Percentiles rank a stretch among this genome's conserved stretches.
phyloP scores from a whole-genome alignment of 139 green algal species.

The Auxenochlorella pyrenoidosa region DNA sequence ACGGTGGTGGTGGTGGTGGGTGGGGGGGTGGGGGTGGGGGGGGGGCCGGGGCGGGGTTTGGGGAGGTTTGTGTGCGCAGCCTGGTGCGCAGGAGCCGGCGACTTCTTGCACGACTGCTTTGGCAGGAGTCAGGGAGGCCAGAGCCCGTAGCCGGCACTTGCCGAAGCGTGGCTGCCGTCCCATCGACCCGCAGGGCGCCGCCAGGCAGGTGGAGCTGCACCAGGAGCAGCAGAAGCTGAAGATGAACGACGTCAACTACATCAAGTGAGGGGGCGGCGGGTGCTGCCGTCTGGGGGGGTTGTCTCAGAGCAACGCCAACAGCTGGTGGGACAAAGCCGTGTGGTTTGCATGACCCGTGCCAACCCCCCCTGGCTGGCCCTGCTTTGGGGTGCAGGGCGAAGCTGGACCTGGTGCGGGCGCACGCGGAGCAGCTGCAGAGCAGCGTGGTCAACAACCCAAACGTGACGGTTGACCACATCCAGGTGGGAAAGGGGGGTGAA shows the following conservation, averaged over 20 bases:
- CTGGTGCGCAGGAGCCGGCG: no score
- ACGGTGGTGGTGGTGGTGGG: background rate
- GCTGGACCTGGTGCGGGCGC: constrained; percentile 43
- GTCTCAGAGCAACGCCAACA: no score
- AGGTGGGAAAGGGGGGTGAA: background rate
- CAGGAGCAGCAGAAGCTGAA: constrained; percentile 49
- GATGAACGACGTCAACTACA: constrained; percentile 51
- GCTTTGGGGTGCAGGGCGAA: background rate
- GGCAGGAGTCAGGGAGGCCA: no score
- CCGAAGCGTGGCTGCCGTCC: no score
- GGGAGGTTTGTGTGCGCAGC: no score
- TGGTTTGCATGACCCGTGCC: no score
- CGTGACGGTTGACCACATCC: constrained; percentile 46
- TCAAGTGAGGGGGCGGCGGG: constrained; percentile 8
- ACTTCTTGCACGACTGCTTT: no score
- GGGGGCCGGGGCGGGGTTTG: no score
- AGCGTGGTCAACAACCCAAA: constrained; percentile 55
- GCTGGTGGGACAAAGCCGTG: background rate
- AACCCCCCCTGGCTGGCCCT: no score
- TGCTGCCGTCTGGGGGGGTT: no score
- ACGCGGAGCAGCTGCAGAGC: constrained; percentile 52
- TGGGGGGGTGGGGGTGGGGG: no score
- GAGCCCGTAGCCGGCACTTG: no score
- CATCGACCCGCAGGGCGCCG: constrained; percentile 13
- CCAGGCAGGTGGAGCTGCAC: constrained; percentile 45